Conservation (phyloP, 2,329 filamentous ascomycete species). For the Scedosporium minutisporum region DNA sequence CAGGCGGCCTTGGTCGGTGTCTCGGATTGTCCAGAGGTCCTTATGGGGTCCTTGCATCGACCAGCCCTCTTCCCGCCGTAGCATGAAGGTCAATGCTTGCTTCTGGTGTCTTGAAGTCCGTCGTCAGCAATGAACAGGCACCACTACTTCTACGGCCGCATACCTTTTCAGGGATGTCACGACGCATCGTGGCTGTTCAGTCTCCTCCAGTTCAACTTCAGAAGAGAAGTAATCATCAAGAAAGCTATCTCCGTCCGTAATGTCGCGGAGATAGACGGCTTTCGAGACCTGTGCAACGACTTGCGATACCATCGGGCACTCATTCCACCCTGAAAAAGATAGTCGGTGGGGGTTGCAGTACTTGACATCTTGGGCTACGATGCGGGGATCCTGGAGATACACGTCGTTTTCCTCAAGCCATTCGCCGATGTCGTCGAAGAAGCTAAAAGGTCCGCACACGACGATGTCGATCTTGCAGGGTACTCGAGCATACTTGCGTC, state of each 20-base stretch:
- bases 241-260: slow-evolving; percentile 16
- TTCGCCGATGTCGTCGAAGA: slow-evolving; percentile 18
- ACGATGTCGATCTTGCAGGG: slow-evolving; percentile 13
- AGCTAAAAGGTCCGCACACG: slow-evolving; percentile 18
- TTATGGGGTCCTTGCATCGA: slow-evolving; percentile 12
- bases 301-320: neutral
- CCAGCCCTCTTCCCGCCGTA: slow-evolving; percentile 28
- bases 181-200: slow-evolving; percentile 17
- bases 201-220: slow-evolving; percentile 18
- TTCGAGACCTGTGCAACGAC: neutral
- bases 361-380: slow-evolving; percentile 15
- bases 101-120: slow-evolving; percentile 27
- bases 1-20: slow-evolving; percentile 12
- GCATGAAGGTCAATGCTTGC: slow-evolving; percentile 33
- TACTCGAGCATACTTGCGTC: neutral
- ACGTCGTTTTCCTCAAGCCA: slow-evolving; percentile 22
- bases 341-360: slow-evolving; percentile 28
- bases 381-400: slow-evolving; percentile 24
- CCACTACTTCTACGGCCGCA: neutral
- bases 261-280: slow-evolving; percentile 7
- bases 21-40: slow-evolving; percentile 24
- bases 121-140: slow-evolving; percentile 10
- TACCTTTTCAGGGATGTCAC: slow-evolving; percentile 11
- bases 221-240: slow-evolving; percentile 15
- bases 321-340: slow-evolving; percentile 9